Evolutionary conservation across 2,329 filamentous ascomycete species (phyloP), one percentile per base, ranked within the genome.

Genomic region (Pestalotiopsis sp.): DNA sequence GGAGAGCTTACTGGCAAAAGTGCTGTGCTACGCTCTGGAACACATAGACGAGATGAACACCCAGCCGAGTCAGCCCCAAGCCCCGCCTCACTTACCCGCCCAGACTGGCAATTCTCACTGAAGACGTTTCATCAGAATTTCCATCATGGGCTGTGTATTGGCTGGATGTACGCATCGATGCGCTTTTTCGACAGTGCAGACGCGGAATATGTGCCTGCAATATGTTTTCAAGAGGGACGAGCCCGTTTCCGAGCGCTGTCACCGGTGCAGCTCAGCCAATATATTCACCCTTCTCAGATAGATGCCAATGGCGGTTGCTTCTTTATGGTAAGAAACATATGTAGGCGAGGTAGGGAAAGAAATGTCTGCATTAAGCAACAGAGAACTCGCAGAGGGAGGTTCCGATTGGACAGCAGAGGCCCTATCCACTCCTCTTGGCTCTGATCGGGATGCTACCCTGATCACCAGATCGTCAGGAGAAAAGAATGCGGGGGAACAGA

Each of bases 391-490:
- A 40, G 14, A 17, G n/a, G 36, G 25, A 62, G 38, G 27, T 27
- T 62, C 59, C 59, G 59, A 62, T 62, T 62, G 59, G 59, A 40
- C 12, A 6, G 59, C 27, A 36, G 36, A n/a, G 59, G n/a, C 9
- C 59, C 59, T n/a, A 20, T 20, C 31, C 59, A 62, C 23, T 49
- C n/a, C 25, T 40, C 25, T 20, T 62, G 27, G 59, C 27, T 23
- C 20, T 17, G 9, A 36, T 38, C 59, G 27, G 31, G 59, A 62
- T 62, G 59, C 59, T 36, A 62, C 59, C 59, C 59, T 62, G 59
- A 62, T 59, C 27, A 52, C 27, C 57, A 59, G 57, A 59, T 62
- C 59, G 59, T 62, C 59, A 62, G 59, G 59, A 62, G 59, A 62
- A 59, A n/a, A 36, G 31, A 13, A n/a, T 14, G 59, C 13, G 27